A percentile compares a stretch with the other conserved stretches of the same genome.
These are phyloP conservation scores for Citrullus amarus DNA, from an alignment of 306 rosid species.

Conservation along the genomic window DNA sequence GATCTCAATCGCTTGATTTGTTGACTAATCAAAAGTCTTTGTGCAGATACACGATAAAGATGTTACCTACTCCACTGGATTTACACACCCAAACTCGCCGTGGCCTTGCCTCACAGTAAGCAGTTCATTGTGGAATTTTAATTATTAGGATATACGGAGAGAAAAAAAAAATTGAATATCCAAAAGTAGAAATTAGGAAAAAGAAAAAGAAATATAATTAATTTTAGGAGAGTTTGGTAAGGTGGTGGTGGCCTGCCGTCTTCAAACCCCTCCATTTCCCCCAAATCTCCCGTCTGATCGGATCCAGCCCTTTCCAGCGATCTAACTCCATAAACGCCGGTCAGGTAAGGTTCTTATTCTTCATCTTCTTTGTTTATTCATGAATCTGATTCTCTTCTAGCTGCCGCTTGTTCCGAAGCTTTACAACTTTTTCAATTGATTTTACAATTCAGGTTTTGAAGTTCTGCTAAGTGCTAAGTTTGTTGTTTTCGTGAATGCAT, in stretches of 20 bases:
- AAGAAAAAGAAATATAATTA: neutral
- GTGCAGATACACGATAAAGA: too few species aligned
- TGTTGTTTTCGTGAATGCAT: neutral
- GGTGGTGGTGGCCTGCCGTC: slow-evolving; percentile 2
- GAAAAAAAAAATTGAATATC: neutral
- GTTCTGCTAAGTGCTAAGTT: neutral
- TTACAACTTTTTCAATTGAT: neutral
- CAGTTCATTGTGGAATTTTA: neutral
- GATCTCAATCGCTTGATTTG: too few species aligned
- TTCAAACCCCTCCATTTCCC: neutral
- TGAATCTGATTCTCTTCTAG: neutral
- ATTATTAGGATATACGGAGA: neutral
- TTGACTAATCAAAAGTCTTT: too few species aligned
- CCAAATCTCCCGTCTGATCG: neutral
- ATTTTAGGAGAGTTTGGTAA: neutral
- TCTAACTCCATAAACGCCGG: neutral
- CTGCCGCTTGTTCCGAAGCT: neutral
- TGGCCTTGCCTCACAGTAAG: neutral
- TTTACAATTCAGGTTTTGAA: neutral
- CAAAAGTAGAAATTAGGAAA: neutral
- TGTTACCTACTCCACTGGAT: too few species aligned
- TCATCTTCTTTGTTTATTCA: neutral
- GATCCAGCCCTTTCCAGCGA: neutral
- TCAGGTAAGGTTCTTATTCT: neutral
- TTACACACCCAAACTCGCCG: neutral